Conservation (phyloP, 306 rosid genomes). For the Inga leiocalycina region DNA sequence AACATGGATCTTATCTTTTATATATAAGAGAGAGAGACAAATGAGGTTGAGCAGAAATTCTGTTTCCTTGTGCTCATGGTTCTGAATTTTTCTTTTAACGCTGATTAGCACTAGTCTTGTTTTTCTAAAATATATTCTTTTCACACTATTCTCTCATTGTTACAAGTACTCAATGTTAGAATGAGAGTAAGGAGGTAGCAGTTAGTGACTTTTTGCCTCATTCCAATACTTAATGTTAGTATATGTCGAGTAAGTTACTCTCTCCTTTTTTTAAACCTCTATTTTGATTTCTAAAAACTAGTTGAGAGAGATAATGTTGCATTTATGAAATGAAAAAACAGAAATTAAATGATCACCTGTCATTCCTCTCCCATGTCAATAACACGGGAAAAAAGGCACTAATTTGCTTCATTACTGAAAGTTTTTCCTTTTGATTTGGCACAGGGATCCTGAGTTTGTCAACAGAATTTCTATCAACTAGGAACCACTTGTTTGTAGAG, state of each 20-base stretch:
- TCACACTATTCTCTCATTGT: too few species aligned
- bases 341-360: not conserved
- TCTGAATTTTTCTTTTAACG: not conserved
- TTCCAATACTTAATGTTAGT: conserved; percentile 70
- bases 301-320: not conserved
- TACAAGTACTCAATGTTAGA: conserved; percentile 22
- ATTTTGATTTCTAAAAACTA: not conserved
- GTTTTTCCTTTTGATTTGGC: conserved; percentile 33
- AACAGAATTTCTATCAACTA: too few species aligned
- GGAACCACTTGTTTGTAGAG: too few species aligned
- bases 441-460: conserved; percentile 70
- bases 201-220: conserved; percentile 86
- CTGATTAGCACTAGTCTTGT: not conserved
- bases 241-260: conserved; percentile 16
- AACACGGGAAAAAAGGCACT: not conserved
- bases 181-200: conserved; percentile 97
- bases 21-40: conserved; percentile 43
- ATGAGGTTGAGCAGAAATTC: conserved; percentile 58
- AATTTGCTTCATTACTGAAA: conserved; percentile 1
- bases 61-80: conserved; percentile 4
- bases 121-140: too few species aligned
- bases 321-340: not conserved
- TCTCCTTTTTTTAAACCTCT: not conserved
- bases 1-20: conserved; percentile 90
- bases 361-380: not conserved